phyloP scores from a whole-genome alignment of 2,329 filamentous ascomycete genomes.

The Colletotrichum neosansevieriae region DNA sequence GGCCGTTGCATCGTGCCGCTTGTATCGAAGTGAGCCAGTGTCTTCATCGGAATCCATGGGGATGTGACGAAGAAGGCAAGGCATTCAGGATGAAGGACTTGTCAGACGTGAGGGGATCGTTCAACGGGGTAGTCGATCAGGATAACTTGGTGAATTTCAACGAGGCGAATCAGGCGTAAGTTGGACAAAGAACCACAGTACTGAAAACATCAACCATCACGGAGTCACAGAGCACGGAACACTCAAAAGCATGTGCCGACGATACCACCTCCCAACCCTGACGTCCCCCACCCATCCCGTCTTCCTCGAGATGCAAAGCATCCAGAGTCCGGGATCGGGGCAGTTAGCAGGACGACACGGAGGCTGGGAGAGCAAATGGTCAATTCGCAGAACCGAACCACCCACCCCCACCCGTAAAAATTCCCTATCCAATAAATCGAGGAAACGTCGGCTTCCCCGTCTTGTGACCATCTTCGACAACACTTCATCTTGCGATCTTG shows the following conservation, averaged over 20 bases:
- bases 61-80: no score
- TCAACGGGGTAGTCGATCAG: no score
- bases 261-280: constrained; percentile 53
- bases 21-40: no score
- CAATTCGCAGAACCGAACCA: constrained; percentile 53
- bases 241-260: constrained; percentile 55
- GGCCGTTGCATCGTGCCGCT: no score
- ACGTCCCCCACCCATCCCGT: constrained; percentile 45
- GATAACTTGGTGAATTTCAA: no score
- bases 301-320: constrained; percentile 34
- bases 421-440: constrained; percentile 45
- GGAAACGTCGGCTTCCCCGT: constrained; percentile 43
- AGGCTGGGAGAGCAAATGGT: constrained; percentile 58
- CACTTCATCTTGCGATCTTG: constrained; percentile 43
- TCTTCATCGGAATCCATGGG: no score
- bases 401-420: constrained; percentile 47
- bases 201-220: no score
- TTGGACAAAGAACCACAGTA: no score
- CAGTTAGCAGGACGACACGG: constrained; percentile 52
- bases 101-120: no score
- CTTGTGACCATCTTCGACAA: constrained; percentile 30
- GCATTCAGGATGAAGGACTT: no score
- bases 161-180: no score
- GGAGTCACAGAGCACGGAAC: neutral
- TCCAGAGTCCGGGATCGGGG: constrained; percentile 41